Evolutionary conservation across 306 rosid species (phyloP).

Genomic region (Cicer judaicum): DNA sequence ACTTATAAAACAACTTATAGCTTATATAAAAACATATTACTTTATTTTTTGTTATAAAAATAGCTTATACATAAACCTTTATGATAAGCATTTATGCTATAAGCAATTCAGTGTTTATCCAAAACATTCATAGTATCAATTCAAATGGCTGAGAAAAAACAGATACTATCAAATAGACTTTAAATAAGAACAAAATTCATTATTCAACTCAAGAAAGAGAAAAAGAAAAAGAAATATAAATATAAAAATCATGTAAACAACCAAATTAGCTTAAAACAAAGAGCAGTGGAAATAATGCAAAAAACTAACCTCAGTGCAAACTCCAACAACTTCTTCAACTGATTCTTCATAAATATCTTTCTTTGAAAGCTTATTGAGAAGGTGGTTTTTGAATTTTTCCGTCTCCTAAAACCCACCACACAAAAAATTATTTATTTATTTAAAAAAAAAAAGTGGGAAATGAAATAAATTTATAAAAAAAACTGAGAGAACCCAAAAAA

Average conservation of each 20-base stretch:
- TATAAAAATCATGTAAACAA: background rate
- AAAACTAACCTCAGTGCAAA: slow-evolving; percentile 78
- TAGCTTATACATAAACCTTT: too few relatives aligned
- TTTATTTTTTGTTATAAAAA: too few relatives aligned
- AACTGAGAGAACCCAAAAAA: background rate
- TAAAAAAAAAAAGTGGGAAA: background rate
- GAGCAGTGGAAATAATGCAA: background rate
- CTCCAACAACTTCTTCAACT: slow-evolving; percentile 68
- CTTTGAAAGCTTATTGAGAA: slow-evolving; percentile 66
- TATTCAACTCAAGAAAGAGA: slow-evolving; percentile 10
- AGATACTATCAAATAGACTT: background rate
- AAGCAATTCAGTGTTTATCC: too few relatives aligned
- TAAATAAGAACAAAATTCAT: background rate
- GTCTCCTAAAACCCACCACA: slow-evolving; percentile 65
- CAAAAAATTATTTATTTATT: background rate
- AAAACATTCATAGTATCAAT: too few relatives aligned
- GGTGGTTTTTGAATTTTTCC: slow-evolving; percentile 69
- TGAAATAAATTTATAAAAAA: background rate
- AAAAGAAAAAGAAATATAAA: background rate
- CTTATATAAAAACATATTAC: too few relatives aligned
- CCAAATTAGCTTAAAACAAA: slow-evolving; percentile 36
- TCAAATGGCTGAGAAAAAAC: too few relatives aligned
- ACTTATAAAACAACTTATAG: too few relatives aligned
- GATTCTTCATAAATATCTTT: slow-evolving; percentile 71
- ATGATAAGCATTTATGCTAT: too few relatives aligned